phyloP scores from a whole-genome alignment of 306 rosid genomes.

The Quercus robur region DNA sequence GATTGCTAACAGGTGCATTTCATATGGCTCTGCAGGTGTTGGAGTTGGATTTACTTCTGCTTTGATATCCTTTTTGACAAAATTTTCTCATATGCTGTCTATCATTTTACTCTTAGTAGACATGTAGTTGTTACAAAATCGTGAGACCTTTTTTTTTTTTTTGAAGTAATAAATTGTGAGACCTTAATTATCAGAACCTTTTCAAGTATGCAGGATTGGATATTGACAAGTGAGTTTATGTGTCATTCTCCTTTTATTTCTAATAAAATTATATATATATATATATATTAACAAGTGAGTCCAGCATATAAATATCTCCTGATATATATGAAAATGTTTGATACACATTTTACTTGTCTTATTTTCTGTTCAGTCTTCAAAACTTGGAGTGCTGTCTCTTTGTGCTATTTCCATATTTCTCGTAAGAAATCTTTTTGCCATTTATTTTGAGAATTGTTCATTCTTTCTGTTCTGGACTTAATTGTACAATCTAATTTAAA shows the following conservation, averaged over 20 bases:
- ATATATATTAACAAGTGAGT: conserved; percentile 81
- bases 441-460: conserved; percentile 7
- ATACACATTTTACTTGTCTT: conserved; percentile 13
- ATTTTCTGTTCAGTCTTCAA: conserved; percentile 72
- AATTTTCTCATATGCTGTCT: conserved; percentile 17
- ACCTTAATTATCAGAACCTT: conserved; percentile 81
- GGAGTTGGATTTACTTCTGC: conserved; percentile 98
- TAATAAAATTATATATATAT: too few species aligned
- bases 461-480: conserved; percentile 15
- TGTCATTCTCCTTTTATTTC: too few species aligned
- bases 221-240: conserved; percentile 78
- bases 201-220: conserved; percentile 99
- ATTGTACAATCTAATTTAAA: conserved; percentile 16
- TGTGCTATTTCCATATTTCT: conserved; percentile 98
- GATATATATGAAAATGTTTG: conserved; percentile 21
- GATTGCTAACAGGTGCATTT: conserved; percentile 23
- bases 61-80: conserved; percentile 82
- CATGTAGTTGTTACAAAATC: conserved; percentile 4
- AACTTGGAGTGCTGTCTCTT: conserved; percentile 96
- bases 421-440: conserved; percentile 57
- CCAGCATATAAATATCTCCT: conserved; percentile 14
- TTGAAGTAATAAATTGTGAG: conserved; percentile 21
- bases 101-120: conserved; percentile 11
- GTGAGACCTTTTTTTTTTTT: conserved; percentile 46
- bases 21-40: conserved; percentile 67